phyloP scores from a whole-genome alignment of 352 stramenopile genomes.

The Blastocystis sp. region DNA sequence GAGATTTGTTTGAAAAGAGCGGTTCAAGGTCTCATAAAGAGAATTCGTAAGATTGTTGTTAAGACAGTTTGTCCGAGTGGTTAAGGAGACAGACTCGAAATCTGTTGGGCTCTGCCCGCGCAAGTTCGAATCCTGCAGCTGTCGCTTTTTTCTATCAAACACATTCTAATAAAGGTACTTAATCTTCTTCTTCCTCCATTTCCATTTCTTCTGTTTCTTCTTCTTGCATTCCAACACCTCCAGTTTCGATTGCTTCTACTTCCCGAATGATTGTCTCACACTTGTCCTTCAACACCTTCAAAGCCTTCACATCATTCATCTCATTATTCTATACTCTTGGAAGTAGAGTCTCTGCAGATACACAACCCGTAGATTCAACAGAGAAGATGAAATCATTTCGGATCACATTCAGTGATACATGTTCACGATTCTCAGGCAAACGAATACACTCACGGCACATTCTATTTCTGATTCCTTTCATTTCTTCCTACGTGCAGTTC shows the following conservation, averaged over 20 bases:
- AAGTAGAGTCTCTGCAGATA: slow-evolving; percentile 60
- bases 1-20: not conserved
- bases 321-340: not conserved
- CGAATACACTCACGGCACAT: slow-evolving; percentile 67
- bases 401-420: slow-evolving; percentile 63
- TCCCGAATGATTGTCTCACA: slow-evolving; percentile 50
- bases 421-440: slow-evolving; percentile 61
- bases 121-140: slow-evolving; percentile 62
- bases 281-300: slow-evolving; percentile 49
- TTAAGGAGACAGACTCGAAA: slow-evolving; percentile 62
- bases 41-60: not conserved
- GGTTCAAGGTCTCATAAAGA: not conserved
- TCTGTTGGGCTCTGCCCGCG: slow-evolving; percentile 57
- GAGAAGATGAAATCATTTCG: slow-evolving; percentile 68
- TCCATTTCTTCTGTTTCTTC: slow-evolving; percentile 1
- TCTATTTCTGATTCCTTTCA: not conserved
- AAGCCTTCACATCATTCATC: slow-evolving; percentile 5
- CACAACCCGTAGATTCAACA: slow-evolving; percentile 65
- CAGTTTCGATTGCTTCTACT: slow-evolving; percentile 27
- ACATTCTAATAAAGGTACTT: slow-evolving; percentile 28
- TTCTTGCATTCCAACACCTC: not conserved
- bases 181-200: slow-evolving; percentile 38
- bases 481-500: slow-evolving; percentile 39
- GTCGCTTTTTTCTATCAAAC: slow-evolving; percentile 46
- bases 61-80: slow-evolving; percentile 58